These are phyloP conservation scores for Begonia peltatifolia DNA, from an alignment of 306 rosid genomes.

Conservation along the genomic window DNA sequence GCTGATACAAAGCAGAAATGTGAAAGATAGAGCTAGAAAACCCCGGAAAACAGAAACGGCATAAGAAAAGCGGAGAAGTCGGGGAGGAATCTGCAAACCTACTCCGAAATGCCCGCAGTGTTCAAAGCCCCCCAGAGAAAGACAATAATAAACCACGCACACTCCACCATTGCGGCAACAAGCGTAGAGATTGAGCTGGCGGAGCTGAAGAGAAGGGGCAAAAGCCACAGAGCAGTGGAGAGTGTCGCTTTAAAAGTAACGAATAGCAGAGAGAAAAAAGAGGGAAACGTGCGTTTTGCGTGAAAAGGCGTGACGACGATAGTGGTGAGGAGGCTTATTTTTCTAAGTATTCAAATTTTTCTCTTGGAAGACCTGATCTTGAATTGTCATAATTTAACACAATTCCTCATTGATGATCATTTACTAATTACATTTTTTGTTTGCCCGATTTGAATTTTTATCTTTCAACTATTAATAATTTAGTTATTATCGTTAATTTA, in stretches of 20 bases:
- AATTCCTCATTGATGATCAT: too few relatives aligned
- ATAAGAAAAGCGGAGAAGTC: not conserved
- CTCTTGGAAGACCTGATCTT: too few relatives aligned
- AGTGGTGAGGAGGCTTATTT: too few relatives aligned
- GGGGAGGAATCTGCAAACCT: not conserved
- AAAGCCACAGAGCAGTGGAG: not conserved
- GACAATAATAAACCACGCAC: not conserved
- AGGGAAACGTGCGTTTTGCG: constrained; percentile 1
- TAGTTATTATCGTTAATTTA: too few relatives aligned
- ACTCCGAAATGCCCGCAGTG: not conserved
- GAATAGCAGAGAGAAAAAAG: not conserved
- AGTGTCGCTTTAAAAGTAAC: not conserved
- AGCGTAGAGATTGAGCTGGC: not conserved
- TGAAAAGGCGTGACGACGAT: constrained; percentile 1
- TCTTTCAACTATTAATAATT: too few relatives aligned
- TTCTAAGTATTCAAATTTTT: too few relatives aligned
- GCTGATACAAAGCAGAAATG: not conserved
- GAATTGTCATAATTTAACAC: too few relatives aligned
- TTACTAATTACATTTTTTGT: too few relatives aligned
- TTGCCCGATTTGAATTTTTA: too few relatives aligned
- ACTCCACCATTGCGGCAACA: not conserved
- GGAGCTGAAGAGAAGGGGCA: not conserved
- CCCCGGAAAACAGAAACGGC: not conserved
- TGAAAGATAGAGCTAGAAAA: not conserved
- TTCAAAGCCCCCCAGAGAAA: not conserved